These are phyloP conservation scores for Spongospora subterranea DNA, from an alignment of 208 protist species.

Conservation along the genomic window DNA sequence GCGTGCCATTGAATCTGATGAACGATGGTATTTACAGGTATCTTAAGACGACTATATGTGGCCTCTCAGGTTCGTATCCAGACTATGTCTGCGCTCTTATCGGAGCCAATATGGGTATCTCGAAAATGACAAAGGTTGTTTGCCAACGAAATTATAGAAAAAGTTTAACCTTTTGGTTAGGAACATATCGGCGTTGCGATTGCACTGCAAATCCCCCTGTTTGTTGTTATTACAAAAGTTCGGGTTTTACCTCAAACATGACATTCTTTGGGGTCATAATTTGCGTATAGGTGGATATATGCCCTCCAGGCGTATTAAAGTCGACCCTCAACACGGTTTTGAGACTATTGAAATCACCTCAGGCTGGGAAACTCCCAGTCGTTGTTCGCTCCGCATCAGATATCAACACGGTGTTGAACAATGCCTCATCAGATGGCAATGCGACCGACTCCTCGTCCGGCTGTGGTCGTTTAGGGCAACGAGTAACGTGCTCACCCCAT, in stretches of 20 bases:
- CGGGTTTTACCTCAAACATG: slow-evolving; percentile 17
- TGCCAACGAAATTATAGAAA: not conserved
- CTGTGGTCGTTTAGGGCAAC: slow-evolving; percentile 16
- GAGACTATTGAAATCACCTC: slow-evolving; percentile 89
- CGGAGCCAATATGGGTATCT: slow-evolving; percentile 77
- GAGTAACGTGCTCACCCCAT: not conserved
- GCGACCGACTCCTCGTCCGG: slow-evolving; percentile 86
- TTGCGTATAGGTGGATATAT: slow-evolving; percentile 80
- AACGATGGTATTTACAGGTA: slow-evolving; percentile 74
- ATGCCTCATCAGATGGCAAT: slow-evolving; percentile 82
- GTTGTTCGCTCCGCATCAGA: slow-evolving; percentile 80
- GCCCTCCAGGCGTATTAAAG: slow-evolving; percentile 85
- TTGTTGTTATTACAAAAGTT: slow-evolving; percentile 94
- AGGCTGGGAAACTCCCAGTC: slow-evolving; percentile 88
- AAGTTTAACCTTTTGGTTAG: not conserved
- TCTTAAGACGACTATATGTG: slow-evolving; percentile 95
- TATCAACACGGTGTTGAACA: slow-evolving; percentile 87
- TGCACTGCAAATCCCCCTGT: slow-evolving; percentile 93
- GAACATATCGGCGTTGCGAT: slow-evolving; percentile 94
- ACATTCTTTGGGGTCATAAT: not conserved
- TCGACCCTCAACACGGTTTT: slow-evolving; percentile 81
- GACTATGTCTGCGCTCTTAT: slow-evolving; percentile 87
- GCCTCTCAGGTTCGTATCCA: slow-evolving; percentile 91
- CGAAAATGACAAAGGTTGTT: slow-evolving; percentile 84
- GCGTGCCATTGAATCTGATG: not conserved